Percentiles rank a stretch among this genome's conserved stretches.
Evolutionary conservation across 768 basidiomycete species (phyloP).

Genomic region (Daedaleopsis sinensis): DNA sequence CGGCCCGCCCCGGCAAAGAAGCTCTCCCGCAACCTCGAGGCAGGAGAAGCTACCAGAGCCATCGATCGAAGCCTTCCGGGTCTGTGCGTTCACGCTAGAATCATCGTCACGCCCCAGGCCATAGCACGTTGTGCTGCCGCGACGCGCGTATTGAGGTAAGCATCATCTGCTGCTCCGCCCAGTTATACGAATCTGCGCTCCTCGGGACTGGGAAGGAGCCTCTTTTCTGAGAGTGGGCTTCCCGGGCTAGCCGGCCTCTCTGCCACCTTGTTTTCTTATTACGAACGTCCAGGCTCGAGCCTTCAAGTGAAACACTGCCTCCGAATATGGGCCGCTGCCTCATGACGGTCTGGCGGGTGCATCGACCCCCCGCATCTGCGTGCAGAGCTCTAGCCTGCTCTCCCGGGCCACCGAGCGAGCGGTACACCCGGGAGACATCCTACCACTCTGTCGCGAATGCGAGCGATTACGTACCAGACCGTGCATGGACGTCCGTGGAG

Average conservation of each 20-base stretch:
- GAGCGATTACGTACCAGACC: constrained; percentile 18
- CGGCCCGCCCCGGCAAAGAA: neutral
- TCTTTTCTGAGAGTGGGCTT: neutral
- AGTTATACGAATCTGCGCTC: neutral
- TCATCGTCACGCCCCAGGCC: constrained; percentile 6
- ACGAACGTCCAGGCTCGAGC: neutral
- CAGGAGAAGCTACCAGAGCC: constrained; percentile 7
- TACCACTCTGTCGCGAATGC: constrained; percentile 2
- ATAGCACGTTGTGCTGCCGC: constrained; percentile 12
- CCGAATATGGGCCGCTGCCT: neutral
- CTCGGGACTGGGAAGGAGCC: neutral
- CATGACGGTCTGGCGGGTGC: neutral
- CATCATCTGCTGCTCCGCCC: neutral
- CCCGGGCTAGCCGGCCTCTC: neutral
- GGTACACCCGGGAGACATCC: neutral
- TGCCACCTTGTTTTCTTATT: neutral
- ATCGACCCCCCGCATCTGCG: neutral
- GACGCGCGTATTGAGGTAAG: constrained; percentile 9
- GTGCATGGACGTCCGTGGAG: constrained; percentile 15
- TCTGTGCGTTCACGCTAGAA: constrained; percentile 17
- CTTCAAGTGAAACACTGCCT: neutral
- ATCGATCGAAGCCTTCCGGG: constrained; percentile 18
- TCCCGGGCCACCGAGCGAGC: neutral
- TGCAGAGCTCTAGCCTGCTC: neutral
- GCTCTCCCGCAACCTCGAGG: constrained; percentile 11